These are phyloP conservation scores for Castanopsis chinensis DNA, from an alignment of 306 rosid genomes.

Conservation along the genomic window DNA sequence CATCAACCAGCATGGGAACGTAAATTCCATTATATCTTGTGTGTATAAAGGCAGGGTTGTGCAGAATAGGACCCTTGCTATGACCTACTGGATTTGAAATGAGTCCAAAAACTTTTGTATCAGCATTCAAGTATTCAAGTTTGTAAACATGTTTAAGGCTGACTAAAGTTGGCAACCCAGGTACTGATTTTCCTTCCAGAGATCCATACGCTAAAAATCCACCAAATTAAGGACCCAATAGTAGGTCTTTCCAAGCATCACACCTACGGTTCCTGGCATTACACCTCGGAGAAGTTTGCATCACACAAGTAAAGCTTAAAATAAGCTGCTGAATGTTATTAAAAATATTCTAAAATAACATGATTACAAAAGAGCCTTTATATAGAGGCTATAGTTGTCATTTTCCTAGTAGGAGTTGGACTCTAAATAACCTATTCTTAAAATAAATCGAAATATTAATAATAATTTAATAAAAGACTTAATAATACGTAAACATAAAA, in stretches of 20 bases:
- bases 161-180: constrained; percentile 34
- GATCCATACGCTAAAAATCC: constrained; percentile 43
- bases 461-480: too few relatives aligned
- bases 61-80: constrained; percentile 51
- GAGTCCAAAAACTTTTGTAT: constrained; percentile 46
- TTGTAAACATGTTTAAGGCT: constrained; percentile 31
- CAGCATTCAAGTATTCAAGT: constrained; percentile 27
- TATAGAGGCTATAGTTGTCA: too few relatives aligned
- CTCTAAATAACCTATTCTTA: too few relatives aligned
- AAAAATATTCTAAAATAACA: too few relatives aligned
- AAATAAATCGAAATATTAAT: too few relatives aligned
- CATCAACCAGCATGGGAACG: constrained; percentile 51
- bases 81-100: constrained; percentile 53
- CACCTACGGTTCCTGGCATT: too few relatives aligned
- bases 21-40: constrained; percentile 40
- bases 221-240: constrained; percentile 44
- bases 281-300: too few relatives aligned
- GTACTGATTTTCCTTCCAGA: constrained; percentile 35
- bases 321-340: too few relatives aligned
- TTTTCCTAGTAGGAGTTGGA: too few relatives aligned
- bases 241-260: constrained; percentile 8
- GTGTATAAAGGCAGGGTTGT: constrained; percentile 44
- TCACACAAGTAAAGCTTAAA: too few relatives aligned
- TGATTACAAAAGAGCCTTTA: too few relatives aligned
- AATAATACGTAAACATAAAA: too few relatives aligned